Percentiles rank a stretch among this genome's conserved stretches.
phyloP scores from a whole-genome alignment of 1,284 basidiomycete genomes.

The Fomitiporia mediterranea region DNA sequence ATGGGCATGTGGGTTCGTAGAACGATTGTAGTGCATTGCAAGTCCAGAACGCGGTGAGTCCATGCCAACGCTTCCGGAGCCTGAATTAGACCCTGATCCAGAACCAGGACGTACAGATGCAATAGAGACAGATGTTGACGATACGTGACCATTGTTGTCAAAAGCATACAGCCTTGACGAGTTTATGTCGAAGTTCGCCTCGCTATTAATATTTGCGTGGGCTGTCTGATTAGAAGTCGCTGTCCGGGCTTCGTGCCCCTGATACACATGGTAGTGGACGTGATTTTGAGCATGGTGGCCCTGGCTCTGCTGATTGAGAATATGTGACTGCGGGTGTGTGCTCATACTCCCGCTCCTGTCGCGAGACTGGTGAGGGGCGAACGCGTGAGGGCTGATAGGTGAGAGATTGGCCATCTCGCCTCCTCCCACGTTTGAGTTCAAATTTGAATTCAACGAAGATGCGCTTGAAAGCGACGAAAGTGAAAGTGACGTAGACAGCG shows the following conservation, averaged over 20 bases:
- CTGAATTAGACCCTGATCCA: no score
- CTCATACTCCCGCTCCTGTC: background rate
- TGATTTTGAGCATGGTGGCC: background rate
- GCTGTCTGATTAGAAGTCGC: no score
- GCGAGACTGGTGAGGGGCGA: background rate
- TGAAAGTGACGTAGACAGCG: background rate
- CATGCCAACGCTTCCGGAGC: no score
- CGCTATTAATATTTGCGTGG: no score
- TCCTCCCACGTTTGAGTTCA: background rate
- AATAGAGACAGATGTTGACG: background rate
- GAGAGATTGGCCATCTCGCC: background rate
- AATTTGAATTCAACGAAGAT: background rate
- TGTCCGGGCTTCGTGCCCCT: no score
- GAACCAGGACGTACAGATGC: background rate
- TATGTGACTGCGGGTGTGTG: background rate
- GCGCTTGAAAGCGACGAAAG: background rate
- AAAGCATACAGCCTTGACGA: background rate
- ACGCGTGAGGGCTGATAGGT: background rate
- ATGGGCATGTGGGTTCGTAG: background rate
- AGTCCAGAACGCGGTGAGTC: no score
- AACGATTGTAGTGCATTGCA: no score
- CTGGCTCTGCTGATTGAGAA: background rate
- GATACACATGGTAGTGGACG: constrained; percentile 4
- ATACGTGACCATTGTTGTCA: background rate
- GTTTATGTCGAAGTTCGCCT: background rate